phyloP scores from a whole-genome alignment of 2,329 filamentous ascomycete genomes.

The Hypoxylon sp. region DNA sequence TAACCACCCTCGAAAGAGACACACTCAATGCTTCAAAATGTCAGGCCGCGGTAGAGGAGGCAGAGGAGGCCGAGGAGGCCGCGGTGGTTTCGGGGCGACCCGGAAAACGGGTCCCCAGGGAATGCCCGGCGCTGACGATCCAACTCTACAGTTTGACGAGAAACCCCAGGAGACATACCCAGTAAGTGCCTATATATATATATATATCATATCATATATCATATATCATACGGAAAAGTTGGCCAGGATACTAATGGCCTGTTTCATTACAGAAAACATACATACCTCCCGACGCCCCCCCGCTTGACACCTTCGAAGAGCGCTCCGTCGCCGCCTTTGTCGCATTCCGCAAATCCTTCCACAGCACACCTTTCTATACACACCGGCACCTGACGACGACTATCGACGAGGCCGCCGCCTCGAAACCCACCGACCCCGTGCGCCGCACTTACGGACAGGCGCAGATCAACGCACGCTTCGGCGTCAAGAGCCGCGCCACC shows the following conservation, averaged over 20 bases:
- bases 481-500: slow-evolving; percentile 68
- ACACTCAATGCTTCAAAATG: slow-evolving; percentile 56
- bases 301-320: slow-evolving; percentile 62
- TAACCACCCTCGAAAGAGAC: background rate
- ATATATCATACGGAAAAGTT: background rate
- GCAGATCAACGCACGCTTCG: slow-evolving; percentile 72
- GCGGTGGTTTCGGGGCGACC: slow-evolving; percentile 63
- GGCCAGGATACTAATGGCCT: slow-evolving; percentile 3
- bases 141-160: slow-evolving; percentile 63
- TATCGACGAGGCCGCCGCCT: slow-evolving; percentile 30
- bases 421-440: slow-evolving; percentile 56
- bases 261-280: slow-evolving; percentile 61
- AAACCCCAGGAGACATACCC: slow-evolving; percentile 73
- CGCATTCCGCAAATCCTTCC: slow-evolving; percentile 70
- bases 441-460: slow-evolving; percentile 67
- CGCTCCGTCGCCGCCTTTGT: slow-evolving; percentile 67
- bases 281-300: slow-evolving; percentile 62
- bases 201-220: background rate
- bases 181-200: slow-evolving; percentile 55
- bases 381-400: slow-evolving; percentile 61
- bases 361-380: slow-evolving; percentile 70
- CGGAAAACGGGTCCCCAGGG: slow-evolving; percentile 59
- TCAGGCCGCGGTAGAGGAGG: slow-evolving; percentile 68
- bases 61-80: slow-evolving; percentile 64
- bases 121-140: slow-evolving; percentile 70